A percentile compares a stretch with the other conserved stretches of the same genome.
phyloP scores from a whole-genome alignment of 2,329 filamentous ascomycete genomes.

The Mycocentrospora acerina region DNA sequence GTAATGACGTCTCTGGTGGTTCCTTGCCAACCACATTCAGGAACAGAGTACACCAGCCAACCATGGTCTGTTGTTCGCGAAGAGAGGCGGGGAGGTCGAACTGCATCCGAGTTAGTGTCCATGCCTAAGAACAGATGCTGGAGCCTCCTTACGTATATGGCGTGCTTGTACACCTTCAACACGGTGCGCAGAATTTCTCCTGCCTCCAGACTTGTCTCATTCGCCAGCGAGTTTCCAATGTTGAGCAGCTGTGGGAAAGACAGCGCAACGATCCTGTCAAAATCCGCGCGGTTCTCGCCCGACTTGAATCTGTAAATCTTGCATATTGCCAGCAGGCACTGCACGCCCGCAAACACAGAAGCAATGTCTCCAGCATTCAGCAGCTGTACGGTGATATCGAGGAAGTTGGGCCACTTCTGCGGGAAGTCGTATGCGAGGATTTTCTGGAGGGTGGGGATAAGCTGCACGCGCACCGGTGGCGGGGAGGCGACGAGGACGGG shows the following conservation, averaged over 20 bases:
- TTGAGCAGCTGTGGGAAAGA: slow-evolving; percentile 85
- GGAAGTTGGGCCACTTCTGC: slow-evolving; percentile 88
- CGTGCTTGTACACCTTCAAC: slow-evolving; percentile 97
- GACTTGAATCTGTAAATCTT: slow-evolving; percentile 93
- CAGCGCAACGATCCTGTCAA: slow-evolving; percentile 89
- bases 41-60: slow-evolving; percentile 96
- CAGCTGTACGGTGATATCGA: slow-evolving; percentile 87
- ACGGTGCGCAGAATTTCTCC: slow-evolving; percentile 95
- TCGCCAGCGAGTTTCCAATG: slow-evolving; percentile 85
- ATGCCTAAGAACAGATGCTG: slow-evolving; percentile 12
- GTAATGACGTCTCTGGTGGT: slow-evolving; percentile 75
- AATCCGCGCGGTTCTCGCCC: slow-evolving; percentile 78
- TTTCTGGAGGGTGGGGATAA: slow-evolving; percentile 92
- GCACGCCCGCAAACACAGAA: slow-evolving; percentile 88
- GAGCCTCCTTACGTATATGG: slow-evolving; percentile 76
- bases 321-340: slow-evolving; percentile 92
- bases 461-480: slow-evolving; percentile 82
- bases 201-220: slow-evolving; percentile 89
- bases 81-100: slow-evolving; percentile 82
- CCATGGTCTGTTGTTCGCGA: slow-evolving; percentile 77
- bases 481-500: slow-evolving; percentile 82
- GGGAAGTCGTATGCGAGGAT: slow-evolving; percentile 96
- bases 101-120: slow-evolving; percentile 50
- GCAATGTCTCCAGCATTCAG: slow-evolving; percentile 82
- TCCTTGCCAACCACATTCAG: slow-evolving; percentile 84